Conservation (phyloP, 1,284 basidiomycete genomes). For the Sutorius eximius region DNA sequence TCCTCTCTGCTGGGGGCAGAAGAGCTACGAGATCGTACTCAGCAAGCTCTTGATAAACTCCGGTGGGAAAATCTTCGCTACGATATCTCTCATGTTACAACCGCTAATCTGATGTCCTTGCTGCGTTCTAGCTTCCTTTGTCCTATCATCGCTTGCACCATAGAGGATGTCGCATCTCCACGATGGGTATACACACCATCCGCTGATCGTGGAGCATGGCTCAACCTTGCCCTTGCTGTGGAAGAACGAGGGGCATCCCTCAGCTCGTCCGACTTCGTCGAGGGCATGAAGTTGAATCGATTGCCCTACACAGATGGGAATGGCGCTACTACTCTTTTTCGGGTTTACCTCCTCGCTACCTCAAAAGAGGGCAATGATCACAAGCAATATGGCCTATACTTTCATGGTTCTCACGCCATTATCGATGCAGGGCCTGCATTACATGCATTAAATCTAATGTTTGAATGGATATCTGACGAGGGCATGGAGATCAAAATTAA, state of each 20-base stretch:
- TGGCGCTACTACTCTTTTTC: conserved; percentile 8
- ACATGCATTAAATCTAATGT: conserved; percentile 25
- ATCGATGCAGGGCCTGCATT: conserved; percentile 20
- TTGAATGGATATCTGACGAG: conserved; percentile 23
- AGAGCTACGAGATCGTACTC: conserved; percentile 10
- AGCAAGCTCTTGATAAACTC: conserved; percentile 20
- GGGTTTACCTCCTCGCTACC: conserved; percentile 17
- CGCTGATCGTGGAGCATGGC: conserved; percentile 23
- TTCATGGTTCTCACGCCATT: conserved; percentile 17
- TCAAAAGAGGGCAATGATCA: background rate
- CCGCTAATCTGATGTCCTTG: background rate
- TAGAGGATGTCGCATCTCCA: conserved; percentile 14
- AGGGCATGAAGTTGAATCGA: conserved; percentile 15
- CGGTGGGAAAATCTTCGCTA: conserved; percentile 8
- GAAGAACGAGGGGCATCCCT: conserved; percentile 20
- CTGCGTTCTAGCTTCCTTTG: conserved; percentile 18
- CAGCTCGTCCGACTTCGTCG: conserved; percentile 16
- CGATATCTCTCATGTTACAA: background rate
- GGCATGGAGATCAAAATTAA: conserved; percentile 16
- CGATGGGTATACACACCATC: conserved; percentile 24
- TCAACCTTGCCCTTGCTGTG: conserved; percentile 18
- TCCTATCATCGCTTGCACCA: conserved; percentile 19
- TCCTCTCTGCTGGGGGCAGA: conserved; percentile 8
- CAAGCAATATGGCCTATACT: conserved; percentile 22
- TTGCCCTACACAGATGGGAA: conserved; percentile 16